Evolutionary conservation across 2,329 filamentous ascomycete species (phyloP), one percentile per base, ranked within the genome.

Genomic region (Alternaria conjuncta): DNA sequence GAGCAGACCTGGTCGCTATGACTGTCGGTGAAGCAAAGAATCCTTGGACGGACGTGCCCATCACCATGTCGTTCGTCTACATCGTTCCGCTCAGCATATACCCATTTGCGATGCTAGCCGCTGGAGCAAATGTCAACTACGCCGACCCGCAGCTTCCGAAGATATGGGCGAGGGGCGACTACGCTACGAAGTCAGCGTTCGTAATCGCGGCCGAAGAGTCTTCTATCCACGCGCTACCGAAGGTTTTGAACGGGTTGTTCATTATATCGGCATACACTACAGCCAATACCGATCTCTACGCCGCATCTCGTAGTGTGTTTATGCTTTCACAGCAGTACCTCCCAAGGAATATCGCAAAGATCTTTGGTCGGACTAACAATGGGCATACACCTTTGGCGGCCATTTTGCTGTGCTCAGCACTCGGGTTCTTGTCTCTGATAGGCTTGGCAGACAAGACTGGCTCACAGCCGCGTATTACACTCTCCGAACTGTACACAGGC

Each of bases 211-310:
- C 73, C 10, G 55, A 71, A 32, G 59, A 66, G 15, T 70, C 76
- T 11, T 67, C 71, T 5, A 63, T 78, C 21, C 46, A 60, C 23
- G 66, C 61, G 9, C 49, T 78, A 15, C 67, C 72, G 2, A 70
- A 63, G 25, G 69, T 70, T 13, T 53, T 78, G 20, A 73, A 75
- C 32, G 62, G 71, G 2, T 72, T 75, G 36, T 78, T 78, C 55
- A 64, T 79, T 3, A 65, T 79, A 11, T 77, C 76, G 4, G 75
- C 76, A 2, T 69, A 75, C 15, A 78, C 77, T 15, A 70, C 75
- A 13, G 75, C 70, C 6, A 79, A 78, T 23, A 75, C 75, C 5
- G 71, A 68, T 15, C 64, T 78, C 4, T 78, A 77, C 55, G 72
- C 70, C 3, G 67, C 75, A 9, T 77, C 73, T 23, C 67, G 76